Base-by-base conservation (phyloP, 805 yeast species). In the Cyberlindnera americana region DNA sequence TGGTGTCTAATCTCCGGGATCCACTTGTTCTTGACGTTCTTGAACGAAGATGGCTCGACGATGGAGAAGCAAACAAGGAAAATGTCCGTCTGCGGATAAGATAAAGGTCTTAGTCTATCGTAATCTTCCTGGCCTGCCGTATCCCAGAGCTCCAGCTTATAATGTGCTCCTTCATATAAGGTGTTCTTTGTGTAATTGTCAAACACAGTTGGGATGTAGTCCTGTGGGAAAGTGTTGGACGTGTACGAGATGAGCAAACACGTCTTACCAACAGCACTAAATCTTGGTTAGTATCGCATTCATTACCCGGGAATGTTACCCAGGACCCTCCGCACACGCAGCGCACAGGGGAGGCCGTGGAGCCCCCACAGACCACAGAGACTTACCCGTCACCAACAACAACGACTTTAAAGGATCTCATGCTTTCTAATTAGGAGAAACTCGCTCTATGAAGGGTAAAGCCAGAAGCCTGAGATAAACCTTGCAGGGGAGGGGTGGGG, bases 91-190 rank as follows among this genome's bases (percentile, higher is more conserved):
- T 89, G 95, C 4, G 96, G 95, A 56, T 89, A 89, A 8, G 93
- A 83, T 46, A 89, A 68, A 3, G 96, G 96, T 62, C 96, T 73
- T 54, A 88, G 71, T 45, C 95, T 72, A 60, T 89, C 96, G 61
- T 88, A 88, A 59, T 88, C 96, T 56, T 85, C 83, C 64, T 89
- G 96, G 19, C 96, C 96, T 3, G 96, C 96, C 13, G 96, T 89
- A 74, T 89, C 96, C 96, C 96, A 89, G 33, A 89, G 72, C 18
- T 95, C 95, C 37, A 89, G 70, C 56, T 86, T 87, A 54, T 84
- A 81, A 39, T 87, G 85, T 54, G 82, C 88, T 21, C 84, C 82
- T 53, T 83, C 91, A 16, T 81, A 81, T 73, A 87, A 77, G 19
- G 89, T 88, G 30, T 83, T 82, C 14, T 95, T 91, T 3, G 95